phyloP scores from a whole-genome alignment of 2,329 filamentous ascomycete species.

The Alternaria dauci region DNA sequence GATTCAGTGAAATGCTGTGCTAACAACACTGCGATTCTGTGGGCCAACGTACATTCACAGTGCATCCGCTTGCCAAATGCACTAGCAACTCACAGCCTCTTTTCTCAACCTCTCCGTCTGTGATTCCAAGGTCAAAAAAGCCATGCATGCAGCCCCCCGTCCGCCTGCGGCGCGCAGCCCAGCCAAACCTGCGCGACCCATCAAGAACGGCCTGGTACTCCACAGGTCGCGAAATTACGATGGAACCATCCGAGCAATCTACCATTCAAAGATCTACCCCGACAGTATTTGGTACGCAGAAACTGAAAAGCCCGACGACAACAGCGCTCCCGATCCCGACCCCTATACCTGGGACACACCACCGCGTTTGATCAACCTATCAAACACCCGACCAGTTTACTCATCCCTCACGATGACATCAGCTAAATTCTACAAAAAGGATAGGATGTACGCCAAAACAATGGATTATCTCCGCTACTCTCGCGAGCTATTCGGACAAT shows the following conservation, averaged over 20 bases:
- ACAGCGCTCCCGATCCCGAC: not conserved
- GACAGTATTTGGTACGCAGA: not conserved
- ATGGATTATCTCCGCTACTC: slow-evolving; percentile 1
- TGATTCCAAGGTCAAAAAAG: not conserved
- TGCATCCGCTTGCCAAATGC: not conserved
- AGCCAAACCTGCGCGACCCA: not conserved
- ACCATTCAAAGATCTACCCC: not conserved
- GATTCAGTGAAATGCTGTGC: not conserved
- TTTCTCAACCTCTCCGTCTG: not conserved
- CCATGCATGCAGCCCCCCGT: not conserved
- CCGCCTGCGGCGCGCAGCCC: too few relatives aligned
- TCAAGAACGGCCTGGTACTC: not conserved
- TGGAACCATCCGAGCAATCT: not conserved
- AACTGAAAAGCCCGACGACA: not conserved
- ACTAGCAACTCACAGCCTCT: not conserved
- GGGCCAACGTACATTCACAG: not conserved
- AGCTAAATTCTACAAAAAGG: not conserved
- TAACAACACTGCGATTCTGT: not conserved
- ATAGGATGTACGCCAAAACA: not conserved
- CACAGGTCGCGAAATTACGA: not conserved
- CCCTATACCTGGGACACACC: not conserved
- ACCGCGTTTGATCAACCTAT: not conserved
- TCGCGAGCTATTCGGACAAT: not conserved
- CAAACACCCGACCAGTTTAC: not conserved
- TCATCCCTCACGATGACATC: not conserved